Conservation (phyloP, 345 rosid genomes). For the Aethionema arabicum region DNA sequence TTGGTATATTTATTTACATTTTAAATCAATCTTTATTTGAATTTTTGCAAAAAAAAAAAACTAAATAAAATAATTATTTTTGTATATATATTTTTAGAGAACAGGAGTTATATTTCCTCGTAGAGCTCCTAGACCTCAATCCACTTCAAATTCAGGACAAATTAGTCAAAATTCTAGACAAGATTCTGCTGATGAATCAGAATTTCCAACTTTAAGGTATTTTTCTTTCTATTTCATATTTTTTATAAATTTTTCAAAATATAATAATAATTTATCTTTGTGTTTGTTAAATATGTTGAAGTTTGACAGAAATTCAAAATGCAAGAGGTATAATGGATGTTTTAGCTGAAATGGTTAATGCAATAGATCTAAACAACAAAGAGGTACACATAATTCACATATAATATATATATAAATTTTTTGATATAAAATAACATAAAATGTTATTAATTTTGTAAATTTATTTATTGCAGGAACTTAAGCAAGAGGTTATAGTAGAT, state of each 20-base stretch:
- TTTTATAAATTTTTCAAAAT: background rate
- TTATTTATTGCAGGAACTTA: constrained; percentile 59
- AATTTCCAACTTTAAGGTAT: constrained; percentile 88
- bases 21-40: background rate
- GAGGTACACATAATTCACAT: constrained; percentile 51
- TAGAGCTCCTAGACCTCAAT: constrained; percentile 68
- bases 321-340: constrained; percentile 98
- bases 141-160: constrained; percentile 71
- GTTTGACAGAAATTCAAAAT: constrained; percentile 95
- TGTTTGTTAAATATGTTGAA: constrained; percentile 38
- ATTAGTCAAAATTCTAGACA: constrained; percentile 57
- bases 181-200: constrained; percentile 71
- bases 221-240: background rate
- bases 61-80: background rate
- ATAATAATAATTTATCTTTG: background rate
- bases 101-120: constrained; percentile 93
- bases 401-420: background rate
- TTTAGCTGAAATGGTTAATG: constrained; percentile 91
- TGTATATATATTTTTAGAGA: constrained; percentile 55
- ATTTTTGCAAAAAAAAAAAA: background rate
- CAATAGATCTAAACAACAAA: constrained; percentile 75
- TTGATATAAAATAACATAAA: background rate
- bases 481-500: constrained; percentile 94
- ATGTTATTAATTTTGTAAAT: background rate
- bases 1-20: constrained; percentile 57